These are phyloP conservation scores for Lunularia cruciata DNA, from an alignment of 225 moss, liverwort and hornwort species.

Conservation along the genomic window DNA sequence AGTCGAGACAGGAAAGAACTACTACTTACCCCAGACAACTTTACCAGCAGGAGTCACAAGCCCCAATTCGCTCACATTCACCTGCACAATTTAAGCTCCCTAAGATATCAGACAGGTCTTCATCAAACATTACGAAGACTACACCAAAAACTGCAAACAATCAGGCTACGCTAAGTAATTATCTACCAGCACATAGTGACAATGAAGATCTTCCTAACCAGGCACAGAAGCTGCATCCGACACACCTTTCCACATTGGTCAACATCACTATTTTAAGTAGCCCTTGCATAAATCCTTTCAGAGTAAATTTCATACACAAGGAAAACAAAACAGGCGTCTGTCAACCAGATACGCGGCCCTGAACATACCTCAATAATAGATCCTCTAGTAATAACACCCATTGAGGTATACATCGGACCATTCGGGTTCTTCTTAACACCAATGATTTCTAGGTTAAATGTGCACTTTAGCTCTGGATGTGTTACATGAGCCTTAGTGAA, in stretches of 20 bases:
- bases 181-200: too few species aligned
- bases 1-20: neutral
- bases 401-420: conserved; percentile 96
- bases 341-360: neutral
- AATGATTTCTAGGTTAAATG: conserved; percentile 90
- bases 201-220: too few species aligned
- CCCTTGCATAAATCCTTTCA: too few species aligned
- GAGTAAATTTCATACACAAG: too few species aligned
- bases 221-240: too few species aligned
- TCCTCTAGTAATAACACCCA: conserved; percentile 98
- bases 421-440: conserved; percentile 99
- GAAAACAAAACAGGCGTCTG: too few species aligned
- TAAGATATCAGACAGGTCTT: neutral
- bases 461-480: conserved; percentile 95
- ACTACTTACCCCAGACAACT: conserved; percentile 84
- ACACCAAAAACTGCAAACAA: neutral
- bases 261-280: too few species aligned
- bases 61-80: conserved; percentile 94
- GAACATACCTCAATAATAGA: conserved; percentile 84
- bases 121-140: too few species aligned
- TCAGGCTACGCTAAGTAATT: too few species aligned
- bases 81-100: conserved; percentile 42
- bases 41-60: conserved; percentile 97
- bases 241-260: too few species aligned
- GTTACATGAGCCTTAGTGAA: conserved; percentile 98